These are phyloP conservation scores for Leonotis leonurus DNA, from an alignment of 257 asterid genomes.

Conservation along the genomic window DNA sequence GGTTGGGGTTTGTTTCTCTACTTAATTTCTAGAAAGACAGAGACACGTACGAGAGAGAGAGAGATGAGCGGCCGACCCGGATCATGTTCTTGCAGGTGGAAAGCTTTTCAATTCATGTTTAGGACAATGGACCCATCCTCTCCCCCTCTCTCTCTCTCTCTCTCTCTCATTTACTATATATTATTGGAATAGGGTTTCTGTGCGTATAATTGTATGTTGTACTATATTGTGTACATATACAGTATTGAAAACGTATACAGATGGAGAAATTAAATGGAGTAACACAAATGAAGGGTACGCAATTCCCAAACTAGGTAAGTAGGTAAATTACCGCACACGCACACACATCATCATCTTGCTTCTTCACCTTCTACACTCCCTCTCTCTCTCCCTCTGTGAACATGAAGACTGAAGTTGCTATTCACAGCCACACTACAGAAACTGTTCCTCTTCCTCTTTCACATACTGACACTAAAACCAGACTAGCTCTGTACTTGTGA, in stretches of 20 bases:
- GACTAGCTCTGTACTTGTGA: slow-evolving; percentile 14
- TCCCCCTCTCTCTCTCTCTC: background rate
- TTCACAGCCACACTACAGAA: no score
- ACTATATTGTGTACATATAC: no score
- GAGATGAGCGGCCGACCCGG: slow-evolving; percentile 78
- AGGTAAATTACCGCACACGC: slow-evolving; percentile 13
- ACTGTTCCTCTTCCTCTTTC: slow-evolving; percentile 9
- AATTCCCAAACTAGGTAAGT: slow-evolving; percentile 20
- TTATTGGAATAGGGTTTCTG: background rate
- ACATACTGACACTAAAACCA: background rate
- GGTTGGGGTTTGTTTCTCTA: background rate
- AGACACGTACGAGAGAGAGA: background rate
- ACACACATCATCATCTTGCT: slow-evolving; percentile 21
- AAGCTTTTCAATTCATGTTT: slow-evolving; percentile 33
- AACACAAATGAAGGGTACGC: slow-evolving; percentile 21
- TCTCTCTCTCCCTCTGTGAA: background rate
- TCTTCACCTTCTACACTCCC: slow-evolving; percentile 25
- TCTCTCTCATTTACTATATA: background rate
- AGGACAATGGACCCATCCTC: slow-evolving; percentile 32
- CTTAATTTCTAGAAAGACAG: background rate
- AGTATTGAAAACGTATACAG: no score
- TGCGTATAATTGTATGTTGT: no score
- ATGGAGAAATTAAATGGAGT: no score
- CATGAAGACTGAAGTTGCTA: background rate
- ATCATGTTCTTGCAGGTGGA: slow-evolving; percentile 45